Conservation (phyloP, 768 basidiomycete genomes). For the Hericium coralloides region DNA sequence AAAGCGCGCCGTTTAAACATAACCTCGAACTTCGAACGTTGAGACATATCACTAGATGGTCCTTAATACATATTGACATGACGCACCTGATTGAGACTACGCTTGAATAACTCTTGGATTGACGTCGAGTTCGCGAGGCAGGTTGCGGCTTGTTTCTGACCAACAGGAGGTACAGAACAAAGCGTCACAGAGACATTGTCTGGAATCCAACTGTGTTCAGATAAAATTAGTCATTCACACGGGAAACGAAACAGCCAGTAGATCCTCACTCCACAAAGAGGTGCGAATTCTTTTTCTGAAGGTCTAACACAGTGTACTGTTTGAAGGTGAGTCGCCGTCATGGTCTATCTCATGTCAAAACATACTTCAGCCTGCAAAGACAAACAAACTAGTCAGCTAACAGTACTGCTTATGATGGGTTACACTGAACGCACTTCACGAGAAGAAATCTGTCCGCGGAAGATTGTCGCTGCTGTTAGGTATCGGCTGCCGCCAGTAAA, state of each 20-base stretch:
- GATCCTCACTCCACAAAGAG: constrained; percentile 70
- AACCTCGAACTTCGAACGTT: constrained; percentile 43
- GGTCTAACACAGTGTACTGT: constrained; percentile 59
- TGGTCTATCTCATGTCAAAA: constrained; percentile 4
- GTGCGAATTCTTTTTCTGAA: constrained; percentile 67
- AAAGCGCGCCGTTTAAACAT: constrained; percentile 86
- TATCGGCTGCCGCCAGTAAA: constrained; percentile 46
- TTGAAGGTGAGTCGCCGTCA: constrained; percentile 5
- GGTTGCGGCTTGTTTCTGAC: constrained; percentile 63
- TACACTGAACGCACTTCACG: constrained; percentile 54
- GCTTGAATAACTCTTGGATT: constrained; percentile 80
- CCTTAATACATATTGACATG: neutral
- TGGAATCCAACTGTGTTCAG: constrained; percentile 67
- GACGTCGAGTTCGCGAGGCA: constrained; percentile 73
- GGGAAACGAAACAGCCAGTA: neutral
- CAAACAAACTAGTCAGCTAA: constrained; percentile 12
- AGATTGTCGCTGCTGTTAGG: constrained; percentile 80
- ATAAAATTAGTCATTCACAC: neutral
- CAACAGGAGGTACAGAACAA: constrained; percentile 77
- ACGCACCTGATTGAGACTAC: constrained; percentile 53
- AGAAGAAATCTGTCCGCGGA: constrained; percentile 75
- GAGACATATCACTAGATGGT: neutral
- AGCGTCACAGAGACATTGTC: constrained; percentile 83
- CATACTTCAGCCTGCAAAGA: constrained; percentile 20
- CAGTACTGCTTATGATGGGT: constrained; percentile 20